Base-by-base conservation (phyloP, 208 protist genomes). In the Herpetomonas muscarum region DNA sequence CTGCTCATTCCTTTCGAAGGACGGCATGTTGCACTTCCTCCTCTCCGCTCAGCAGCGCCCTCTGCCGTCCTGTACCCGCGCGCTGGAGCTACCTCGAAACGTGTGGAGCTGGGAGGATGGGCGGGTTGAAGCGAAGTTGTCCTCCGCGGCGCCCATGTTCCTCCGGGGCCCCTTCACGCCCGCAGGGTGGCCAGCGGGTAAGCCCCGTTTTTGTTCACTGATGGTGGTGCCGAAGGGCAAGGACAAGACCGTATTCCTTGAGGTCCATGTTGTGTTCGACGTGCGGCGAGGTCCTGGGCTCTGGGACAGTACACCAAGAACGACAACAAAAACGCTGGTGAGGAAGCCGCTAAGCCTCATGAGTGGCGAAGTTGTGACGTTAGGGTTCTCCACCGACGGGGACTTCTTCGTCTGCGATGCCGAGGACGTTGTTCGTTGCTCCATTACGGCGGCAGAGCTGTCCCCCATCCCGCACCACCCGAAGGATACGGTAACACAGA, bases 331-430 rank as follows among this genome's bases (percentile, higher is more conserved):
- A 22, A 80, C 78, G 46, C 45, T 48, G 24, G 72, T 71, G 55
- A 74, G 73, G 31, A 82, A 81, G 48, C 77, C 73, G 19, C 84
- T 94, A 37, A 83, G 64, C 59, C 45, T 91, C 26, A 48, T 72
- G 39, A 77, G 74, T 26, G 79, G 79, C 39, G 87, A 94, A 55
- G 52, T 83, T 29, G 52, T 94, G 30, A 89, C 65, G n/a, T 32
- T 91, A 32, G 74, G 74, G 1, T 85, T 94, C 51, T 85, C 87
- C 1, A 68, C 70, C 10, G 83, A 94, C 15, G 79, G 75, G 0
- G 87, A 94, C 52, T 87, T 94, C 70, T 78, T 91, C 46, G 61
- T 94, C 15, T 87, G 73, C 47, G 87, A 91, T 52, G 73, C 66
- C 9, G 82, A 91, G 29, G 79, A 94, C 66, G 78, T 75, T 26